Evolutionary conservation across 1,139 yeast species (phyloP).

Genomic region (Scheffersomyces titani): DNA sequence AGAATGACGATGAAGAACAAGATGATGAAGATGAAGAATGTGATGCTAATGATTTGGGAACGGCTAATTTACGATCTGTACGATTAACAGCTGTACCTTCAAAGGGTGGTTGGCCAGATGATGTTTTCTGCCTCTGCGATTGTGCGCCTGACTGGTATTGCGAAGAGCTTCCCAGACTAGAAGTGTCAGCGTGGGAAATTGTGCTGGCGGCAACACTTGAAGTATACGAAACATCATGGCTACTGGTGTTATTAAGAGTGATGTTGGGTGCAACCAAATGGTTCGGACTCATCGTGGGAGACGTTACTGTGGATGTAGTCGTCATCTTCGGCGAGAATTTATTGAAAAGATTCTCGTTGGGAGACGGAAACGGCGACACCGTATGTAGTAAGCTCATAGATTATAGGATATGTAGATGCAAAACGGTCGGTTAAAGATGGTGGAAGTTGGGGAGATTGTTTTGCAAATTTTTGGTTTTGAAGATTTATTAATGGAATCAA

Average conservation of each 20-base stretch:
- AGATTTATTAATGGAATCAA: not conserved
- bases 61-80: constrained; percentile 1
- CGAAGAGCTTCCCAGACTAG: not conserved
- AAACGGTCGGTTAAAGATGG: not conserved
- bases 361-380: constrained; percentile 11
- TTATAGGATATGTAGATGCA: not conserved
- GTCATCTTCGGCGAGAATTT: constrained; percentile 12
- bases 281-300: constrained; percentile 1
- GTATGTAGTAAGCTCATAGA: not conserved
- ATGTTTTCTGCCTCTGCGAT: not conserved
- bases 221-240: not conserved
- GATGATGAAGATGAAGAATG: not conserved
- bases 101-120: not conserved
- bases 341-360: constrained; percentile 10
- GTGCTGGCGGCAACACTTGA: not conserved
- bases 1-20: constrained; percentile 1
- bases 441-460: not conserved
- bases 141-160: not conserved
- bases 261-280: not conserved
- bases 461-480: not conserved
- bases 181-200: not conserved
- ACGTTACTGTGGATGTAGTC: constrained; percentile 1
- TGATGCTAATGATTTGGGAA: not conserved
- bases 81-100: not conserved
- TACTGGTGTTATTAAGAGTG: not conserved